Conservation (phyloP, 1,284 basidiomycete genomes). For the Erythrobasidium hasegawianum region DNA sequence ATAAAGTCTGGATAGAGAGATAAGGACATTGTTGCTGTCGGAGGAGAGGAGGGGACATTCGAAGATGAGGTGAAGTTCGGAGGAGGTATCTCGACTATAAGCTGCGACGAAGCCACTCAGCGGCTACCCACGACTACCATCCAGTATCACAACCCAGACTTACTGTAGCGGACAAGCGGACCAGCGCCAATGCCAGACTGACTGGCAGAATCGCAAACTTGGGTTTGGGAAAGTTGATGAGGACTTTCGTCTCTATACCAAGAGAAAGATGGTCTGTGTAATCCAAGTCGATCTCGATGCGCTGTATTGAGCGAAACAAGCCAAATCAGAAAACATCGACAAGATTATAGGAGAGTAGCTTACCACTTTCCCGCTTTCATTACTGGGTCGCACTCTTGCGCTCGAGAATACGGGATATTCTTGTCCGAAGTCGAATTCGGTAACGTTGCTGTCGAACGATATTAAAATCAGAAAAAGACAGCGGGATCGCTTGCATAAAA, state of each 20-base stretch:
- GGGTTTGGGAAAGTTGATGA: slow-evolving; percentile 57
- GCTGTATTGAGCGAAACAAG: slow-evolving; percentile 23
- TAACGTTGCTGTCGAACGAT: slow-evolving; percentile 52
- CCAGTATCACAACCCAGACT: slow-evolving; percentile 38
- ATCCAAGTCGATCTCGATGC: slow-evolving; percentile 58
- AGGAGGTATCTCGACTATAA: slow-evolving; percentile 31
- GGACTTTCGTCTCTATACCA: slow-evolving; percentile 56
- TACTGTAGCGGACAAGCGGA: slow-evolving; percentile 56
- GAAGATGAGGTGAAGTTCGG: slow-evolving; percentile 46
- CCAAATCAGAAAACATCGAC: not conserved
- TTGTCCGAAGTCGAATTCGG: slow-evolving; percentile 55
- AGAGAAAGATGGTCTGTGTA: slow-evolving; percentile 56
- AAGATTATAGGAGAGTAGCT: slow-evolving; percentile 35
- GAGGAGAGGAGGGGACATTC: slow-evolving; percentile 37
- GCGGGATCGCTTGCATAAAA: not conserved
- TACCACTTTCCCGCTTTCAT: slow-evolving; percentile 54
- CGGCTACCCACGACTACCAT: too few species aligned
- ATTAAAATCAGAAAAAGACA: not conserved
- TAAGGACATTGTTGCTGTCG: slow-evolving; percentile 52
- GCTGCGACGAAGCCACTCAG: too few species aligned
- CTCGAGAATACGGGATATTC: slow-evolving; percentile 55
- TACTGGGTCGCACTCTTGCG: slow-evolving; percentile 56
- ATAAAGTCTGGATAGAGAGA: slow-evolving; percentile 58
- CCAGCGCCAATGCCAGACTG: slow-evolving; percentile 55
- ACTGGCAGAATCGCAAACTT: slow-evolving; percentile 58